A percentile compares a stretch with the other conserved stretches of the same genome.
Conservation (phyloP, 495 filamentous ascomycete genomes). For the Neurospora sp. region DNA sequence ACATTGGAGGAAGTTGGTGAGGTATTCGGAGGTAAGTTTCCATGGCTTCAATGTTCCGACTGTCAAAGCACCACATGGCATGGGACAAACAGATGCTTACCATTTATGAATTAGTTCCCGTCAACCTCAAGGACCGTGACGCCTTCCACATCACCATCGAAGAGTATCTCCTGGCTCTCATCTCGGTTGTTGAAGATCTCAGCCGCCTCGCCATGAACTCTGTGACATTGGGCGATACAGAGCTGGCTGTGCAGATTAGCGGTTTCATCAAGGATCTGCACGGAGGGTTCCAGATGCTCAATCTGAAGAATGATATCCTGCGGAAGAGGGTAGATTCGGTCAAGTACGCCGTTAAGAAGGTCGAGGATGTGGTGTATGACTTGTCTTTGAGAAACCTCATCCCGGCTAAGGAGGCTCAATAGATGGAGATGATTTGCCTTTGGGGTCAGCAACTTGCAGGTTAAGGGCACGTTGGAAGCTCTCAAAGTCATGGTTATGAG, state of each 20-base stretch:
- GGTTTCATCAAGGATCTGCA: conserved; percentile 92
- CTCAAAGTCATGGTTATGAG: background rate
- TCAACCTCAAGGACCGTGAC: conserved; percentile 84
- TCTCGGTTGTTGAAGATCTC: conserved; percentile 82
- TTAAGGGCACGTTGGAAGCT: background rate
- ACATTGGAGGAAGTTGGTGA: conserved; percentile 81
- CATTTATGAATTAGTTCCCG: conserved; percentile 54
- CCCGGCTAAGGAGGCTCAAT: conserved; percentile 30
- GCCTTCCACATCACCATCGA: conserved; percentile 93
- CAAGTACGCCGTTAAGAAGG: conserved; percentile 96
- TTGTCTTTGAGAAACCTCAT: conserved; percentile 77
- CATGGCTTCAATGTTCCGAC: background rate
- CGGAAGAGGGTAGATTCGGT: conserved; percentile 82
- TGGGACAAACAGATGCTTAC: background rate
- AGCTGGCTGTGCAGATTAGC: conserved; percentile 73
- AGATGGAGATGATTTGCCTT: background rate
- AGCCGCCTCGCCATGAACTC: conserved; percentile 89
- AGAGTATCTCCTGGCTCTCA: conserved; percentile 84
- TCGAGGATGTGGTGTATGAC: conserved; percentile 97
- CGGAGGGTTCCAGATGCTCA: conserved; percentile 90
- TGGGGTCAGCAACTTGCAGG: background rate
- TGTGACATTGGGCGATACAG: conserved; percentile 84
- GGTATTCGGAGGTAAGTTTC: conserved; percentile 54
- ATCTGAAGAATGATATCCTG: conserved; percentile 90
- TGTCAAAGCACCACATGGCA: background rate